Conservation (phyloP, 768 basidiomycete genomes). For the Lactarius sp. region DNA sequence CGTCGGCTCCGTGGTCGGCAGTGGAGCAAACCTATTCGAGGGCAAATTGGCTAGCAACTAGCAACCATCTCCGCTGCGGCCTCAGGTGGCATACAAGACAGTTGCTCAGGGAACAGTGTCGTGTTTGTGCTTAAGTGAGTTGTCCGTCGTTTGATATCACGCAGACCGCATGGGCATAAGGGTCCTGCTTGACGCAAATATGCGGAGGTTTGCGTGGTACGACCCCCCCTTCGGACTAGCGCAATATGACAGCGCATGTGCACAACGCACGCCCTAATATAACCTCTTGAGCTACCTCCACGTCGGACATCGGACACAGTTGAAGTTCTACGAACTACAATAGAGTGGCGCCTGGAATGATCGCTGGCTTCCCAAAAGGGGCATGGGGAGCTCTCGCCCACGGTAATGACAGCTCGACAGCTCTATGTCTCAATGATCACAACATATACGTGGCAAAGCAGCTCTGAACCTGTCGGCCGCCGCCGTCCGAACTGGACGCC, state of each 20-base stretch:
- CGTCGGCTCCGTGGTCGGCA: conserved; percentile 3
- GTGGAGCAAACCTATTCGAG: background rate
- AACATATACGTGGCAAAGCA: conserved; percentile 1
- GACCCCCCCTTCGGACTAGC: background rate
- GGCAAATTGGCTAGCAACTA: conserved; percentile 8
- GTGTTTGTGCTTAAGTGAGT: background rate
- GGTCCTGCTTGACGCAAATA: background rate
- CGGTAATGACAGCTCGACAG: background rate
- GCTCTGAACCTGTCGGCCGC: background rate
- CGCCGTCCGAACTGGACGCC: conserved; percentile 2
- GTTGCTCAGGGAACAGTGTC: background rate
- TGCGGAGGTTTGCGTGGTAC: background rate
- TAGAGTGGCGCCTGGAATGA: background rate
- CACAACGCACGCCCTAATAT: background rate
- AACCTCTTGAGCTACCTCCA: background rate
- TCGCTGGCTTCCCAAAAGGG: background rate
- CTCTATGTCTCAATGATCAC: background rate
- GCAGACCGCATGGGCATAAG: background rate
- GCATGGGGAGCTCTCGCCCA: background rate
- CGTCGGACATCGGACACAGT: background rate
- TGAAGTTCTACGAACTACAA: background rate
- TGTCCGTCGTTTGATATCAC: background rate
- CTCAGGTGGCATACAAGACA: background rate
- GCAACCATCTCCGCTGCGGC: conserved; percentile 7
- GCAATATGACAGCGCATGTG: background rate